Base-by-base conservation (phyloP, 805 yeast genomes). In the Metschnikowia vanudenii region DNA sequence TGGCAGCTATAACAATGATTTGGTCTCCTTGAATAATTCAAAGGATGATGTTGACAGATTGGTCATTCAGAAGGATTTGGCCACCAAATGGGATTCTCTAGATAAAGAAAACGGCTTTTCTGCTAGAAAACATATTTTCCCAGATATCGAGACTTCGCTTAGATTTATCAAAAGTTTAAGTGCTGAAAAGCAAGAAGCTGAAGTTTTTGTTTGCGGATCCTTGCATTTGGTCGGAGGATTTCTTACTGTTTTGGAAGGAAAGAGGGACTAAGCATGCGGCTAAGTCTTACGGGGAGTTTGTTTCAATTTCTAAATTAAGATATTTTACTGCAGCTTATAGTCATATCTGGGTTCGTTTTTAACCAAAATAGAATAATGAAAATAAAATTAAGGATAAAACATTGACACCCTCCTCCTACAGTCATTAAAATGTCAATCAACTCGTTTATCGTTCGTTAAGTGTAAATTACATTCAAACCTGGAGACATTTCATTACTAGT, bases 171-270 rank as follows among this genome's bases (percentile, higher is more conserved):
- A 77, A 48, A 65, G 76, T 19, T 60, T 79, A 37, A 71, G 71
- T 40, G 68, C 68, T 11, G 56, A 50, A 20, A 42, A 53, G 24
- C 53, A 50, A 14, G 58, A 53, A 22, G 66, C 81, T 18, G 90
- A 89, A 52, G 95, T 89, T 1, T 85, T 90, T 68, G 97, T 90
- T 0, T 86, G 95, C 49, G 99, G 99, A 1, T 90, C 97, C 4
- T 72, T 94, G 53, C 97, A 92, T 63, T 71, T 95, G 47, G 96
- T 94, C 10, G 99, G 99, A 14, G 99, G 98, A 0, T 78, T 94
- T 47, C 67, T 94, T 32, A 90, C 89, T 2, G 97, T 91, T 5
- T 68, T 89, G 36, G 97, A 92, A 45, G 64, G 65, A 20, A 65
- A 66, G 39, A 64, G 51, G 45, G 65, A 64, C 41, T 64, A 56